Conservation (phyloP, 163 green algal genomes). For the Volvox carteri region DNA sequence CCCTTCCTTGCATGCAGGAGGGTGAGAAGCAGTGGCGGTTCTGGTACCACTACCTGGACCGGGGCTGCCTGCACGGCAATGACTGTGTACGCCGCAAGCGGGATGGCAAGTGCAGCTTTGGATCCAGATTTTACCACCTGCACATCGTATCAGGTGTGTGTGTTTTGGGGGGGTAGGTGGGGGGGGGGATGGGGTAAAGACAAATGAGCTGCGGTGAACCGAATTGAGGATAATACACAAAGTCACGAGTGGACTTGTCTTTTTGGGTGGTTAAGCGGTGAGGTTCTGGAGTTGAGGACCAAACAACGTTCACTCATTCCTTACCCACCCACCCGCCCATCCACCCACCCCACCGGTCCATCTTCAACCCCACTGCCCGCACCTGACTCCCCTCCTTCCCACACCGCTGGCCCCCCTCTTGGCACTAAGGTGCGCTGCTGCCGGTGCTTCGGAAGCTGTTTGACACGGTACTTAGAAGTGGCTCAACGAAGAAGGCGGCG, state of each 20-base stretch:
- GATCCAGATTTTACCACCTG: slow-evolving; percentile 62
- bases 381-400: background rate
- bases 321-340: too few relatives aligned
- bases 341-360: background rate
- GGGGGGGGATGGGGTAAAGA: too few relatives aligned
- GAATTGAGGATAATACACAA: too few relatives aligned
- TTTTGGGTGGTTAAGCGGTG: too few relatives aligned
- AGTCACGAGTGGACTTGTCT: too few relatives aligned
- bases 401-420: background rate
- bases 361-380: background rate
- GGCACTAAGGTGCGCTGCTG: slow-evolving; percentile 70
- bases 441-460: slow-evolving; percentile 72
- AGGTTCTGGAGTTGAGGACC: too few relatives aligned
- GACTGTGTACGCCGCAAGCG: slow-evolving; percentile 49
- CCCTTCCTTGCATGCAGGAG: background rate
- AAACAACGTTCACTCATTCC: too few relatives aligned
- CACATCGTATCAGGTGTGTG: slow-evolving; percentile 62
- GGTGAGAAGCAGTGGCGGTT: slow-evolving; percentile 75
- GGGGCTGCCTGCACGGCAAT: slow-evolving; percentile 70
- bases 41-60: slow-evolving; percentile 70
- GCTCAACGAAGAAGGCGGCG: slow-evolving; percentile 32
- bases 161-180: too few relatives aligned
- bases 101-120: slow-evolving; percentile 56
- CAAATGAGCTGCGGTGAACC: too few relatives aligned
- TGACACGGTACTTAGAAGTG: slow-evolving; percentile 52